Base-by-base conservation (phyloP, 164 flowering plant genomes). In the Dillenia suffruticosa region DNA sequence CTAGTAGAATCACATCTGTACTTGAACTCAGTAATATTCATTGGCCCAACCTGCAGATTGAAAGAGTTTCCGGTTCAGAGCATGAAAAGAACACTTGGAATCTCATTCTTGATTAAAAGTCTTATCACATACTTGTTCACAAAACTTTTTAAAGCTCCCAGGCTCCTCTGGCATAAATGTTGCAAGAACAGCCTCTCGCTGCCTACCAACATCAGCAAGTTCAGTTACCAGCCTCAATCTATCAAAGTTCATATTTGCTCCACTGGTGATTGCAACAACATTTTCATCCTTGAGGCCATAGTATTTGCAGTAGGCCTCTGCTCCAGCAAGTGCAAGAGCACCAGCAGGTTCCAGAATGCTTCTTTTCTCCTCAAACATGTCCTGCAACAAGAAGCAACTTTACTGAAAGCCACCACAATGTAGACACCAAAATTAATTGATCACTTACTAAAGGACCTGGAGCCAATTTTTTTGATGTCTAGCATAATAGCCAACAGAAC, bases 291-390 rank as follows among this genome's bases (percentile, higher is more conserved):
- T 84, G 32, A 90, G 79, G 56, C 92, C 93, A 77, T 95, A 84
- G 71, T 88, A 88, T 56, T 80, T 86, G 84, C 99, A 95, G 72
- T 95, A 95, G n/a, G 99, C 99, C 77, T 92, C 96, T 67, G 99
- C 99, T 68, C 99, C 99, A 58, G 99, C 99, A 45, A 95, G 79
- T 14, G 99, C 77, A 69, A 95, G 94, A 64, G 99, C 99, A 59
- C 99, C 97, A 43, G 99, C 97, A 61, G 99, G 99, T 75, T 95
- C 99, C 48, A 95, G 73, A 67, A 95, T 95, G 83, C 84, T 92
- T 74, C 99, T 81, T 70, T 85, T 92, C 85, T 95, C 99, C 79
- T 95, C 97, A 77, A 92, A 92, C 99, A 95, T 90, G 78, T 92
- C 88, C 99, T 95, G 70, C 59, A 68, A 71, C 44, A 68, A 64